Evolutionary conservation across 441 rosid species (phyloP), one percentile per base, ranked within the genome.

Genomic region (Populus hybrid): DNA sequence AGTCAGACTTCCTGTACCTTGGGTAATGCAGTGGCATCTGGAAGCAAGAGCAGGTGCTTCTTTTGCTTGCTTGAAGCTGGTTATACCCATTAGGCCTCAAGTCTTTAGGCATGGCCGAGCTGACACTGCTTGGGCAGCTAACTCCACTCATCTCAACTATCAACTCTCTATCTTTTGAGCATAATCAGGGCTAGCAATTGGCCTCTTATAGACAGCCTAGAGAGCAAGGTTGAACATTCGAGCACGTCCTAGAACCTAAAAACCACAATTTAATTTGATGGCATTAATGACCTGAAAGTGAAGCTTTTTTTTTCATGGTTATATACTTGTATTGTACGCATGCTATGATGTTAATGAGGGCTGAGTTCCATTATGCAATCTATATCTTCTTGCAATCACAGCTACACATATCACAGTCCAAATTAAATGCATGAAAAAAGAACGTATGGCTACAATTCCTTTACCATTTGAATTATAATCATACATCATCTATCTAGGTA

Each of bases 21-120:
- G 91, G 91, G 46, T 87, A 88, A 77, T 87, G 89, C 69, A 89
- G 80, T 23, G 91, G 90, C 90, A 86, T 87, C 81, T 80, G 90
- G 79, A 87, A 88, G 69, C 65, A 76, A 16, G 79, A 76, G 40
- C 61, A 70, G 50, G 66, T 81, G 8, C 74, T 75, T 42, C 32
- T 70, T 69, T 73, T 79, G 68, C 21, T 79, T 40, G 61, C 80
- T 73, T 77, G 82, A 67, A 50, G 38, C 16, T 72, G 76, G 28
- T 18, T 54, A 18, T 78, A 50, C 70, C 80, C 86, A 50, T 78
- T 73, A 18, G 84, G 79, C 50, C 74, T 63, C 46, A 74, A 23
- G 10, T 72, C 80, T n/a, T 16, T 16, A 6, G 76, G 68, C 82
- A 66, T 34, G 2, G 81, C 74, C 6, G 23, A 10, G 30, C 50